Percentiles rank a stretch among this genome's conserved stretches.
These are phyloP conservation scores for Yarrowia galli DNA, from an alignment of 1,139 yeast species.

Conservation along the genomic window DNA sequence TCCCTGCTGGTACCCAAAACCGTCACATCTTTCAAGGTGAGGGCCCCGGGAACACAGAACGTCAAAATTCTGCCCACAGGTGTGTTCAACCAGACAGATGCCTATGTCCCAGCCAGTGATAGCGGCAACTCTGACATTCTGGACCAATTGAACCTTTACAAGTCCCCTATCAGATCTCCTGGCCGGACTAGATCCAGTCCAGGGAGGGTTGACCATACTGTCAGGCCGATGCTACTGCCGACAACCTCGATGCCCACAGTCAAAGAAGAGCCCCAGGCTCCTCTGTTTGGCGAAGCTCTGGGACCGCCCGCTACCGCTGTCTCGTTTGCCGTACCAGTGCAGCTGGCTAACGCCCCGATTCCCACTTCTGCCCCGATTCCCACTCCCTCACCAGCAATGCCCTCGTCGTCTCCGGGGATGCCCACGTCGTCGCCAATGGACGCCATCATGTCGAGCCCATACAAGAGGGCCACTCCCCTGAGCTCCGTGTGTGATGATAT, in stretches of 20 bases:
- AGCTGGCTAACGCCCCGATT: background rate
- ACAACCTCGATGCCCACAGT: conserved; percentile 18
- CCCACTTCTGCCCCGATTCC: background rate
- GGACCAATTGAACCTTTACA: conserved; percentile 26
- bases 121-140: conserved; percentile 25
- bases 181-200: conserved; percentile 13
- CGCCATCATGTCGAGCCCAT: conserved; percentile 27
- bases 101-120: conserved; percentile 12
- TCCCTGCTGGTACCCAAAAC: background rate
- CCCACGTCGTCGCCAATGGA: conserved; percentile 30
- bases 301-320: background rate
- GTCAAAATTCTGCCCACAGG: conserved; percentile 7
- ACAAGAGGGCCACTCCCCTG: background rate
- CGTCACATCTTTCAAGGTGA: conserved; percentile 2
- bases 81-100: conserved; percentile 22
- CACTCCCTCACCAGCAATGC: no score
- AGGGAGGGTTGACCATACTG: conserved; percentile 1
- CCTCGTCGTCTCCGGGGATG: conserved; percentile 4
- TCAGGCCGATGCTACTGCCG: background rate
- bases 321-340: conserved; percentile 6
- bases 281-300: background rate
- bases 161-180: conserved; percentile 11
- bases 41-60: conserved; percentile 27
- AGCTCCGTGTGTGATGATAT: conserved; percentile 1
- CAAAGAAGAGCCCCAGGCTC: conserved; percentile 9